Evolutionary conservation across 1,284 basidiomycete species (phyloP).

Genomic region (Malassezia nana): DNA sequence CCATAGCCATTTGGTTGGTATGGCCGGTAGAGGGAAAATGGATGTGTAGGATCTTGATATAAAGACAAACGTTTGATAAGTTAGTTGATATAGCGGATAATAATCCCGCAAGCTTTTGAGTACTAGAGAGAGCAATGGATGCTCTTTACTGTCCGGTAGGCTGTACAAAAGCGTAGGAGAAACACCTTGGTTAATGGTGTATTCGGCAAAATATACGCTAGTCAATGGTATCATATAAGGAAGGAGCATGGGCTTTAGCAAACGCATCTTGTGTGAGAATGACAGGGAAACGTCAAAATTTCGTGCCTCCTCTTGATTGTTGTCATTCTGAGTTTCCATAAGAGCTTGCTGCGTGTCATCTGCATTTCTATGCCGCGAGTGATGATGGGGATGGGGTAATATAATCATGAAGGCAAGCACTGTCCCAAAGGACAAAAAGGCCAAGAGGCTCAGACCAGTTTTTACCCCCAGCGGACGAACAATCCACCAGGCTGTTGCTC

Average conservation of each 20-base stretch:
- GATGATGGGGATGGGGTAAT: background rate
- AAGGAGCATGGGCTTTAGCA: slow-evolving; percentile 38
- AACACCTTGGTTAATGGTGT: slow-evolving; percentile 47
- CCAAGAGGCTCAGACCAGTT: slow-evolving; percentile 59
- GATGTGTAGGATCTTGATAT: slow-evolving; percentile 85
- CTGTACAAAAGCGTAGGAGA: slow-evolving; percentile 84
- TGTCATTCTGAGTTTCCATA: background rate
- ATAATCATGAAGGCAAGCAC: slow-evolving; percentile 24
- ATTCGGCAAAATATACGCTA: slow-evolving; percentile 44
- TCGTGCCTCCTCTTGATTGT: background rate
- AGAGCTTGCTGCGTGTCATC: background rate
- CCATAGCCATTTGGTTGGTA: slow-evolving; percentile 63
- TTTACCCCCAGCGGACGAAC: slow-evolving; percentile 74
- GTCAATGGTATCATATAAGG: slow-evolving; percentile 42
- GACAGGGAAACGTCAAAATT: slow-evolving; percentile 17
- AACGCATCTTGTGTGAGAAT: slow-evolving; percentile 35
- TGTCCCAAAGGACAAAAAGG: slow-evolving; percentile 35
- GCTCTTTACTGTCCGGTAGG: slow-evolving; percentile 58
- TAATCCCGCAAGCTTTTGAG: slow-evolving; percentile 82
- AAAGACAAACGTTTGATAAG: slow-evolving; percentile 75
- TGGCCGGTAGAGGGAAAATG: slow-evolving; percentile 65
- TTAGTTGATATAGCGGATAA: slow-evolving; percentile 61
- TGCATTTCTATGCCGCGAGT: background rate
- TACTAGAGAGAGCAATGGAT: slow-evolving; percentile 62
- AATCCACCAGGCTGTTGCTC: slow-evolving; percentile 90